phyloP scores from a whole-genome alignment of 2,329 filamentous ascomycete species.

The Dactylellina cionopaga region DNA sequence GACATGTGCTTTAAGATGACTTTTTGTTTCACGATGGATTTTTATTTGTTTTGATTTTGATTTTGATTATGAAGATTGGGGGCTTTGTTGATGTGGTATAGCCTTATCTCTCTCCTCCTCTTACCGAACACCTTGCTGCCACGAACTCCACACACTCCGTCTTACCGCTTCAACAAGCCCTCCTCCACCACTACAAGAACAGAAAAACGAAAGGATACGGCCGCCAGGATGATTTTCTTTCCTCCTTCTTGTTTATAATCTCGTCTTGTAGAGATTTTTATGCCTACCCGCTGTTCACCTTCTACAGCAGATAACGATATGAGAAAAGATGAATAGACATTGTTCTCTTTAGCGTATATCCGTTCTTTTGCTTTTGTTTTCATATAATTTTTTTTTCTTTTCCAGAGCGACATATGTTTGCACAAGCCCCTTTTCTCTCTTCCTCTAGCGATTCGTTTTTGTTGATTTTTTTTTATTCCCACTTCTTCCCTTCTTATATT shows the following conservation, averaged over 20 bases:
- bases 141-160: not conserved
- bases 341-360: not conserved
- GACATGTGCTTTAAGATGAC: not conserved
- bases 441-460: not conserved
- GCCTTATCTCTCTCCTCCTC: not conserved
- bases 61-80: too few species aligned
- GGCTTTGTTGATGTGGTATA: not conserved
- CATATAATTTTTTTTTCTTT: not conserved
- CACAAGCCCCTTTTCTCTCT: not conserved
- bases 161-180: not conserved
- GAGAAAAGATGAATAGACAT: not conserved
- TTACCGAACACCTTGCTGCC: not conserved
- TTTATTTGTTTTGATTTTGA: too few species aligned
- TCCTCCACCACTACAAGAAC: not conserved
- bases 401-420: not conserved
- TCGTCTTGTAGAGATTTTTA: conserved; percentile 44
- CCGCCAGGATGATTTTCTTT: conserved; percentile 9
- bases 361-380: not conserved
- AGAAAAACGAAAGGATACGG: conserved; percentile 9
- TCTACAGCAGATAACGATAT: not conserved
- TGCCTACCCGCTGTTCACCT: not conserved
- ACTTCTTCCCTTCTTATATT: not conserved
- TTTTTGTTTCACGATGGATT: too few species aligned
- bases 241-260: conserved; percentile 28
- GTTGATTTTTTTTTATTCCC: not conserved